Conservation (phyloP, 1,139 yeast genomes). For the Debaryomyces nepalensis region DNA sequence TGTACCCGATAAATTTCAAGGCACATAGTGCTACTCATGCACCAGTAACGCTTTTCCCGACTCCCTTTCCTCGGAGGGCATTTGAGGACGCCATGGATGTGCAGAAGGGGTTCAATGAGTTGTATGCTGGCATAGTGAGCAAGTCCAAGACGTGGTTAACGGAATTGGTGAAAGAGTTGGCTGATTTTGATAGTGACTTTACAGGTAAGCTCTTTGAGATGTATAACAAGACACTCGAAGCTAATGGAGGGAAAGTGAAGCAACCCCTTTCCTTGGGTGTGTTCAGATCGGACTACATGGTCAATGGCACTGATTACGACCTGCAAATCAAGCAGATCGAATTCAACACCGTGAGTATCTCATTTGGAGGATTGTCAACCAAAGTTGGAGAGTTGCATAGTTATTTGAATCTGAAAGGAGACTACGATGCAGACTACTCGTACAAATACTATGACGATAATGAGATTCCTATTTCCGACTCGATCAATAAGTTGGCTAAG, state of each 20-base stretch:
- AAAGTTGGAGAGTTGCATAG: slow-evolving; percentile 79
- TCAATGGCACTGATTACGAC: slow-evolving; percentile 51
- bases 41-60: slow-evolving; percentile 88
- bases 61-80: slow-evolving; percentile 75
- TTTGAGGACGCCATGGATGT: slow-evolving; percentile 70
- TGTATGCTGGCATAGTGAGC: slow-evolving; percentile 70
- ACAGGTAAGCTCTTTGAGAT: slow-evolving; percentile 77
- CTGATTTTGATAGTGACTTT: slow-evolving; percentile 70
- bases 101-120: slow-evolving; percentile 71
- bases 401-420: slow-evolving; percentile 61
- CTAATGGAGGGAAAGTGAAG: slow-evolving; percentile 47
- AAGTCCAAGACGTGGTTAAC: slow-evolving; percentile 62
- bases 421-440: slow-evolving; percentile 47
- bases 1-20: slow-evolving; percentile 68
- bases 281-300: slow-evolving; percentile 89
- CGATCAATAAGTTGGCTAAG: slow-evolving; percentile 62
- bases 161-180: slow-evolving; percentile 56
- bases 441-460: slow-evolving; percentile 47
- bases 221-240: slow-evolving; percentile 50
- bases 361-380: slow-evolving; percentile 89
- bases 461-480: slow-evolving; percentile 68
- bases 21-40: slow-evolving; percentile 62
- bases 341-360: slow-evolving; percentile 92
- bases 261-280: slow-evolving; percentile 82
- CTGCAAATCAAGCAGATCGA: slow-evolving; percentile 83